Conservation (phyloP, 2,329 filamentous ascomycete species). For the Sporothrix sp. region DNA sequence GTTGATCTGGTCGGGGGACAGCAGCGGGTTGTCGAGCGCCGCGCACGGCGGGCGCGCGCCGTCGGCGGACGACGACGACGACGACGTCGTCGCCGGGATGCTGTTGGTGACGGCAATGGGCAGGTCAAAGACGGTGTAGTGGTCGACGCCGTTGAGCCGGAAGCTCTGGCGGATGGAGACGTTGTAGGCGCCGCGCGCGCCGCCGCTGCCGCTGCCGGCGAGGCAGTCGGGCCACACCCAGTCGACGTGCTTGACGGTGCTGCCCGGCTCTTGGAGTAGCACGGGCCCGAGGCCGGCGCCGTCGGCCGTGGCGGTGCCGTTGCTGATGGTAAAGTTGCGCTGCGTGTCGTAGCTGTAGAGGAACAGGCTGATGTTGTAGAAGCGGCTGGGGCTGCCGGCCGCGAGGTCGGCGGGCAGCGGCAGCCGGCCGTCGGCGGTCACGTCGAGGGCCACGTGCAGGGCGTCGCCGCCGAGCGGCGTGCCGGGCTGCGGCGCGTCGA, state of each 20-base stretch:
- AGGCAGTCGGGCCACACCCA: constrained; percentile 64
- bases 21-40: constrained; percentile 40
- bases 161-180: constrained; percentile 65
- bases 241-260: constrained; percentile 64
- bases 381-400: constrained; percentile 43
- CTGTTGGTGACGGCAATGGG: constrained; percentile 59
- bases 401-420: constrained; percentile 44
- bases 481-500: constrained; percentile 55
- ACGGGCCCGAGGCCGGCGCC: constrained; percentile 51
- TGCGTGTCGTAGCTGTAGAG: constrained; percentile 53
- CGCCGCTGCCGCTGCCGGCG: constrained; percentile 47
- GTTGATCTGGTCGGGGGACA: constrained; percentile 37
- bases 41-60: constrained; percentile 32
- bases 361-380: constrained; percentile 58
- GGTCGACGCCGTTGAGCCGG: constrained; percentile 50
- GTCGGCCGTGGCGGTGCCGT: constrained; percentile 49
- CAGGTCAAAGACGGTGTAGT: constrained; percentile 62
- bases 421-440: constrained; percentile 55
- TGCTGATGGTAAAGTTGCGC: constrained; percentile 59
- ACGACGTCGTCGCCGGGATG: constrained; percentile 35
- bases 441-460: constrained; percentile 57
- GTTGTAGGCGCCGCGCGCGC: constrained; percentile 54
- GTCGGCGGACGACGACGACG: constrained; percentile 29
- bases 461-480: constrained; percentile 52
- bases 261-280: constrained; percentile 52